These are phyloP conservation scores for Populus alba DNA, from an alignment of 345 rosid species.

Conservation along the genomic window DNA sequence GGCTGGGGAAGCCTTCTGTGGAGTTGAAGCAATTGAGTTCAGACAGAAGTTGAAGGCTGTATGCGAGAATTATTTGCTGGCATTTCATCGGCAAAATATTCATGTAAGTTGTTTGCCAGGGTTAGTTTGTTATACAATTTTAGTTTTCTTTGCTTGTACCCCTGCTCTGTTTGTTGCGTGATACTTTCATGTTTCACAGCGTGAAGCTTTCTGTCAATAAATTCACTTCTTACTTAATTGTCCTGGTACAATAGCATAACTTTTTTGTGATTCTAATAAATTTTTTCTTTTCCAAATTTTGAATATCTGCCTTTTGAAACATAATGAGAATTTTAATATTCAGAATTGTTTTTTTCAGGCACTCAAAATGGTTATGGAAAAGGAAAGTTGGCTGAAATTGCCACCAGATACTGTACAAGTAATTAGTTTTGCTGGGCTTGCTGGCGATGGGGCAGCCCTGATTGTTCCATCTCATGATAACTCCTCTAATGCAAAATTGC, in stretches of 20 bases:
- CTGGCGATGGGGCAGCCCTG: slow-evolving; percentile 94
- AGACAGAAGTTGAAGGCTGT: slow-evolving; percentile 88
- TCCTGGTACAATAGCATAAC: background rate
- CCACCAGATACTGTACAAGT: slow-evolving; percentile 67
- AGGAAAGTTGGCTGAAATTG: slow-evolving; percentile 81
- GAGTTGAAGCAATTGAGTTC: slow-evolving; percentile 85
- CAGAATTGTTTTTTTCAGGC: slow-evolving; percentile 48
- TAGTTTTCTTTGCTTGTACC: background rate
- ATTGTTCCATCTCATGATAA: slow-evolving; percentile 52
- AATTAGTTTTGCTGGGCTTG: slow-evolving; percentile 84
- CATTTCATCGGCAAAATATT: slow-evolving; percentile 89
- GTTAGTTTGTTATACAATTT: background rate
- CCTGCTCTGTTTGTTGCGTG: background rate
- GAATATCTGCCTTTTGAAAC: background rate
- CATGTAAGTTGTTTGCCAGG: slow-evolving; percentile 49
- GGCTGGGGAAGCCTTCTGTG: slow-evolving; percentile 98
- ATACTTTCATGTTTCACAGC: background rate
- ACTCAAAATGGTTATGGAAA: slow-evolving; percentile 95
- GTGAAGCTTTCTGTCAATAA: background rate
- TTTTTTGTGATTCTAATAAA: background rate
- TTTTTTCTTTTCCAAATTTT: background rate
- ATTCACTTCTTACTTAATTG: background rate
- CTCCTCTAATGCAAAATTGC: slow-evolving; percentile 43
- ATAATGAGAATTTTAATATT: background rate
- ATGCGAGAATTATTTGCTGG: slow-evolving; percentile 72